phyloP scores from a whole-genome alignment of 768 basidiomycete species.

The Phanerodontia chrysosporium region DNA sequence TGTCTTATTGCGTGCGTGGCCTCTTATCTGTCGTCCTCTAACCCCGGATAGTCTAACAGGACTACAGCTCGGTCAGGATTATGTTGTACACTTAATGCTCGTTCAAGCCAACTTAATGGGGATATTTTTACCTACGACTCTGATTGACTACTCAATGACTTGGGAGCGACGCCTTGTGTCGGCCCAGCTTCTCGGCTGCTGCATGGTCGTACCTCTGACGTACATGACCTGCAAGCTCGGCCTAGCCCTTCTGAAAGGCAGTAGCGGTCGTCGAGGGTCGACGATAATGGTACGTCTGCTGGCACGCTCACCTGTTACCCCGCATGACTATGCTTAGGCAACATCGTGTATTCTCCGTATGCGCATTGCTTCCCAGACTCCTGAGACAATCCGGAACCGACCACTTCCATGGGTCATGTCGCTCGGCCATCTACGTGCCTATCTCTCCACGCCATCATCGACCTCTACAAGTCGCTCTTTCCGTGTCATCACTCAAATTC shows the following conservation, averaged over 20 bases:
- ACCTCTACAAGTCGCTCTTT: not conserved
- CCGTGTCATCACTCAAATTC: not conserved
- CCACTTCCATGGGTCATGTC: not conserved
- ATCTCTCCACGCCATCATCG: not conserved
- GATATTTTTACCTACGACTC: not conserved
- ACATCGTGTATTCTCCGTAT: slow-evolving; percentile 4
- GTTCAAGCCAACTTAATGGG: not conserved
- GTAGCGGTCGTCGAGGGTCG: not conserved
- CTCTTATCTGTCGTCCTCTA: not conserved
- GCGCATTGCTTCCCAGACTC: slow-evolving; percentile 7
- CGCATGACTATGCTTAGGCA: not conserved
- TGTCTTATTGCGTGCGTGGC: not conserved
- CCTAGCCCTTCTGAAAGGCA: not conserved
- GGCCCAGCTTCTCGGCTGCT: not conserved
- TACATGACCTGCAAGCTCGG: not conserved
- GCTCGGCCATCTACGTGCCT: not conserved
- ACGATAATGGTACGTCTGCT: not conserved
- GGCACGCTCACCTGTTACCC: not conserved
- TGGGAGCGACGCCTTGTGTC: not conserved
- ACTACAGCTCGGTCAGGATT: not conserved
- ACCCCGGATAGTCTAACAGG: not conserved
- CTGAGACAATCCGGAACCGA: not conserved
- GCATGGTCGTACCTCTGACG: not conserved
- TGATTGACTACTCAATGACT: not conserved
- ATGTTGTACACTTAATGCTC: not conserved